Percentiles rank a stretch among this genome's conserved stretches.
phyloP scores from a whole-genome alignment of 2,329 filamentous ascomycete genomes.

The Colletotrichum sp. region DNA sequence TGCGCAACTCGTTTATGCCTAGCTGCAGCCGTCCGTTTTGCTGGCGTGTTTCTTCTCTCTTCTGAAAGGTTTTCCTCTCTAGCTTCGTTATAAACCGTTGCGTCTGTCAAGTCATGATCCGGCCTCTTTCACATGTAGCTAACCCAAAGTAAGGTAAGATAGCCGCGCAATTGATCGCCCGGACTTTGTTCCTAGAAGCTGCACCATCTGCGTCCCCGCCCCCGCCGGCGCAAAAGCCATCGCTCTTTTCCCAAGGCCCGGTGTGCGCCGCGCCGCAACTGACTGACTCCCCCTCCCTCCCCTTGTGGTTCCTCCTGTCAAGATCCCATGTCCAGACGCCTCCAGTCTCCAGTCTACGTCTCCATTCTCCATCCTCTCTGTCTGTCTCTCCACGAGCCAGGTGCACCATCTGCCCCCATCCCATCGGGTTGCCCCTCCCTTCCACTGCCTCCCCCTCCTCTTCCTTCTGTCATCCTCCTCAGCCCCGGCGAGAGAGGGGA shows the following conservation, averaged over 20 bases:
- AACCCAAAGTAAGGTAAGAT: not conserved
- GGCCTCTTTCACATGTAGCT: not conserved
- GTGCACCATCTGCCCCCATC: not conserved
- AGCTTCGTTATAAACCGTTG: not conserved
- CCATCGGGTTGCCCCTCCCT: not conserved
- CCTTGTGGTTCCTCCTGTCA: not conserved
- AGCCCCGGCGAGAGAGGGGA: not conserved
- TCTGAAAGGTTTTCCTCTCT: not conserved
- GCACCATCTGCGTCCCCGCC: constrained; percentile 13
- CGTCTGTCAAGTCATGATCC: not conserved
- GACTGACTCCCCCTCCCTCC: not conserved
- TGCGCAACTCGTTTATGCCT: not conserved
- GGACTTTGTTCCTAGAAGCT: constrained; percentile 3
- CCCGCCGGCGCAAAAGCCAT: constrained; percentile 11
- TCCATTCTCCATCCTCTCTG: not conserved
- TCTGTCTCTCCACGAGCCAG: not conserved
- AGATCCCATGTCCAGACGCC: not conserved
- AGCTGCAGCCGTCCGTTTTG: not conserved
- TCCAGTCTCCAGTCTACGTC: not conserved
- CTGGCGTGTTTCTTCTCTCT: not conserved
- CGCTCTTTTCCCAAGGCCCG: not conserved
- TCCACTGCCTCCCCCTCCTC: not conserved
- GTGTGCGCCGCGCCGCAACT: constrained; percentile 5
- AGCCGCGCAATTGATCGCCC: not conserved
- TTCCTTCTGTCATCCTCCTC: not conserved